These are phyloP conservation scores for Mallotus nudiflorus DNA, from an alignment of 345 rosid genomes.

Conservation along the genomic window DNA sequence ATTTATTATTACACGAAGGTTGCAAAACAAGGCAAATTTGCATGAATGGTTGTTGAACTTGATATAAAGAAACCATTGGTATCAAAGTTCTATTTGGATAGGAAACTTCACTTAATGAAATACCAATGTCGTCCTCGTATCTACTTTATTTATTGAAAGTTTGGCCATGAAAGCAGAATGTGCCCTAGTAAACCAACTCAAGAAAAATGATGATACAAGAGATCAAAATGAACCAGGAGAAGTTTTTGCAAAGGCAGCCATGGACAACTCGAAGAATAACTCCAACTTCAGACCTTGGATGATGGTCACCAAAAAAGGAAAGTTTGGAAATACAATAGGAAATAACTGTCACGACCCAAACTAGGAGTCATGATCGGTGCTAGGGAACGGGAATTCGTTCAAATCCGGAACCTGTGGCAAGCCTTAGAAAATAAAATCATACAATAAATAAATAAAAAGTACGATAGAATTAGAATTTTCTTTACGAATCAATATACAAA, in stretches of 20 bases:
- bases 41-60: neutral
- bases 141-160: neutral
- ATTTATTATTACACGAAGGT: no score
- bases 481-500: no score
- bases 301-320: neutral
- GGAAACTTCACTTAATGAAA: neutral
- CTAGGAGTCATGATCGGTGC: no score
- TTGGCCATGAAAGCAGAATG: neutral
- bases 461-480: no score
- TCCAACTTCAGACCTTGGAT: neutral
- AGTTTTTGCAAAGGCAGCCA: neutral
- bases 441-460: no score
- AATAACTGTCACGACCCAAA: no score
- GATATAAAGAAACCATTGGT: neutral
- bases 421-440: no score
- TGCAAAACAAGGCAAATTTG: neutral
- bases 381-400: no score
- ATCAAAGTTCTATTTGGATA: neutral
- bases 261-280: neutral
- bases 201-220: neutral
- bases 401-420: no score
- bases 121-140: neutral
- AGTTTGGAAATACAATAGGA: neutral
- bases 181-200: neutral
- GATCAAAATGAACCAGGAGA: neutral